Evolutionary conservation across 176 grass and related monocot species (phyloP), one percentile per base, ranked within the genome.

Genomic region (Aegilops longissima): DNA sequence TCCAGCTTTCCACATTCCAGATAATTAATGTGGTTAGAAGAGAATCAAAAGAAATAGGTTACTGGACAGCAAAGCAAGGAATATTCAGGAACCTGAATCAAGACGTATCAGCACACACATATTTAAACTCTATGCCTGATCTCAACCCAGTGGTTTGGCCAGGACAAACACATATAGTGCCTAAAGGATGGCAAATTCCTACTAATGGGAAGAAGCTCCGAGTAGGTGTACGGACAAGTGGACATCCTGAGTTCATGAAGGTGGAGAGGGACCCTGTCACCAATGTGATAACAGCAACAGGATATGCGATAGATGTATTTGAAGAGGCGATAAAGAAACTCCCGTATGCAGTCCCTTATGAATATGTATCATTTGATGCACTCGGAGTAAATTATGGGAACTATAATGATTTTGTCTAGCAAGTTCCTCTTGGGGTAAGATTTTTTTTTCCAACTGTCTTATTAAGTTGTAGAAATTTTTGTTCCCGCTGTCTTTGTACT

Each of bases 11-110:
- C 1, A 40, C 13, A 24, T 94, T 94, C 38, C 44, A 85, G 75
- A 89, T 97, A 82, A 87, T 97, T 42, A 97, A 94, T 83, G 88
- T 97, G 27, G 71, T 83, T 20, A 78, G 86, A 33, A 18, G 21
- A 23, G 72, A 27, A 2, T 33, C 12, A 3, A 87, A 73, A 79
- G 61, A 25, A 30, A 80, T 92, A 42, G 88, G 92, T 76, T 94
- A 82, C 77, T 97, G 92, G 90, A 92, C 88, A n/a, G 39, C 49
- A 64, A 65, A 67, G 14, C 9, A 25, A 69, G 92, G 95, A 5
- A 49, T 97, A 16, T 68, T 71, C 0, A 79, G 52, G 34, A 8
- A 81, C 2, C 10, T 78, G 9, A 21, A 85, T 76, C 51, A 77
- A 76, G 73, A 47, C 47, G 74, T 14, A 56, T 76, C 34, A 51